A percentile compares a stretch with the other conserved stretches of the same genome.
Conservation (phyloP, 768 basidiomycete species). For the Krasilnikovozyma curviuscula region DNA sequence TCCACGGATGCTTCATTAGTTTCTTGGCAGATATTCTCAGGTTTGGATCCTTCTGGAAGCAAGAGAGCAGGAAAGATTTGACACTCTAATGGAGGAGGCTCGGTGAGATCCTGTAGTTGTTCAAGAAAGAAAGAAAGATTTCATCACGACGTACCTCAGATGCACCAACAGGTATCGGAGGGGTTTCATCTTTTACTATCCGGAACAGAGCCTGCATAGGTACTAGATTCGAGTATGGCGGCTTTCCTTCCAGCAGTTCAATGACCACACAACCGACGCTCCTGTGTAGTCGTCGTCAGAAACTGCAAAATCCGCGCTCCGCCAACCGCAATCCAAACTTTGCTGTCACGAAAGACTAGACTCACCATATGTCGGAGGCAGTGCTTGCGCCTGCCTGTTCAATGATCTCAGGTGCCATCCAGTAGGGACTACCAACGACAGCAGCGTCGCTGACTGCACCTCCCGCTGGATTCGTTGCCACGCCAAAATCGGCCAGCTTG, state of each 20-base stretch:
- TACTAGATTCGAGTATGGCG: constrained; percentile 85
- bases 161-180: constrained; percentile 87
- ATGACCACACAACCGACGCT: constrained; percentile 96
- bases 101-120: neutral
- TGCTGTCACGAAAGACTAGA: constrained; percentile 6
- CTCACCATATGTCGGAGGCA: constrained; percentile 83
- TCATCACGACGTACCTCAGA: constrained; percentile 35
- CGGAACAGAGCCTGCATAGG: constrained; percentile 98
- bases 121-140: neutral
- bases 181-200: constrained; percentile 94
- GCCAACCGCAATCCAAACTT: too few species aligned
- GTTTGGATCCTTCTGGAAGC: constrained; percentile 95
- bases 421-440: constrained; percentile 94
- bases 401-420: constrained; percentile 99
- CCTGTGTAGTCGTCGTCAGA: constrained; percentile 26
- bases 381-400: constrained; percentile 95
- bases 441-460: constrained; percentile 35
- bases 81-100: constrained; percentile 38
- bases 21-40: constrained; percentile 86
- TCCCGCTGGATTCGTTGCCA: constrained; percentile 59
- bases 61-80: constrained; percentile 88
- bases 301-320: too few species aligned
- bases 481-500: constrained; percentile 98
- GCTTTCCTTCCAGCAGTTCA: constrained; percentile 74
- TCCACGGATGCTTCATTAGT: constrained; percentile 85